Evolutionary conservation across 2,329 filamentous ascomycete species (phyloP).

Genomic region (Aureobasidium sp.): DNA sequence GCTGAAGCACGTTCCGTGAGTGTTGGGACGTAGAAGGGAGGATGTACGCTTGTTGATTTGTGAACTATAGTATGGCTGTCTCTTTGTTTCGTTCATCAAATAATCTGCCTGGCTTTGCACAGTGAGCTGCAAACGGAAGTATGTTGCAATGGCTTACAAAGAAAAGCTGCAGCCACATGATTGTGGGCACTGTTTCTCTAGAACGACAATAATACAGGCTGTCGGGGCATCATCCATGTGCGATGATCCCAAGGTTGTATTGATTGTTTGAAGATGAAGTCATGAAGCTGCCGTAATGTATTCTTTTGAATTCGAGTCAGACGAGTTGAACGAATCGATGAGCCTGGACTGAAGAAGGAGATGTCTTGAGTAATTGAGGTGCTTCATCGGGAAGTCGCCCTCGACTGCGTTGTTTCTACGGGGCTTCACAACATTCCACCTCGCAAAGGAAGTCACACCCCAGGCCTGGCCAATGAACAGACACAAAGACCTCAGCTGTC

Average conservation of each 20-base stretch:
- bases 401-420: too few relatives aligned
- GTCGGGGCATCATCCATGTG: not conserved
- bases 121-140: not conserved
- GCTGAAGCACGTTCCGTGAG: not conserved
- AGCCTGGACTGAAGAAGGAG: not conserved
- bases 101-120: not conserved
- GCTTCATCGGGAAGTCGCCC: not conserved
- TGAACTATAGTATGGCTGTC: not conserved
- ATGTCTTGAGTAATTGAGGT: not conserved
- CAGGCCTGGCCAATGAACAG: not conserved
- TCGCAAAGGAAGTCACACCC: too few relatives aligned
- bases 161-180: not conserved
- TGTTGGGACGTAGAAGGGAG: not conserved
- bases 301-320: not conserved
- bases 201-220: not conserved
- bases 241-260: not conserved
- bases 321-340: too few relatives aligned
- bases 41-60: not conserved
- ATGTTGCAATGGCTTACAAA: not conserved
- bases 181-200: not conserved
- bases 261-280: not conserved
- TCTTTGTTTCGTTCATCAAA: not conserved
- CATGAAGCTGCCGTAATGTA: not conserved
- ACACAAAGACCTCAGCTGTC: not conserved
- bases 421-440: not conserved